A percentile compares a stretch with the other conserved stretches of the same genome.
Conservation (phyloP, 768 basidiomycete genomes). For the Russula brevipes region DNA sequence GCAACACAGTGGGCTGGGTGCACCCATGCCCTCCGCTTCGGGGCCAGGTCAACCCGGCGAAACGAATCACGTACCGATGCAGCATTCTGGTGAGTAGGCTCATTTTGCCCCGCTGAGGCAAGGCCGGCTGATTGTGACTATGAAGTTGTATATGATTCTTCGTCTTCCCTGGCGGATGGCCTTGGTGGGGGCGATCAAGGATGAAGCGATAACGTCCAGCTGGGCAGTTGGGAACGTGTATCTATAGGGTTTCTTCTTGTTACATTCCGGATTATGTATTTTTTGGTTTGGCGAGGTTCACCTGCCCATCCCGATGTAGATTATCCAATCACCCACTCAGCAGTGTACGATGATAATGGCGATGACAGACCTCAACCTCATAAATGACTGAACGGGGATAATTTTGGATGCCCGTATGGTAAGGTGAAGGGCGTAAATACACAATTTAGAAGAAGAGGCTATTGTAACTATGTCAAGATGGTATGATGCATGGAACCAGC, state of each 20-base stretch:
- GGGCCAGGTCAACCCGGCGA: slow-evolving; percentile 19
- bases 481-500: too few relatives aligned
- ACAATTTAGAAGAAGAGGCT: too few relatives aligned
- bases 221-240: background rate
- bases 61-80: slow-evolving; percentile 16
- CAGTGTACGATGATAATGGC: too few relatives aligned
- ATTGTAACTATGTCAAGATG: too few relatives aligned
- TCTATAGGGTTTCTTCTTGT: background rate
- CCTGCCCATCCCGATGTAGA: too few relatives aligned
- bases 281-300: too few relatives aligned
- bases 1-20: slow-evolving; percentile 7
- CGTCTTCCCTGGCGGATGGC: slow-evolving; percentile 23
- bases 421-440: too few relatives aligned
- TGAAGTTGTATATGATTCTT: slow-evolving; percentile 20
- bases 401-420: too few relatives aligned
- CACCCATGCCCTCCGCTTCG: slow-evolving; percentile 9
- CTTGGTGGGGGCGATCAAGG: slow-evolving; percentile 23
- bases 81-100: slow-evolving; percentile 18
- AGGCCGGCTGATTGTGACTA: background rate
- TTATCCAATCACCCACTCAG: too few relatives aligned
- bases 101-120: background rate
- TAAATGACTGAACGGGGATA: too few relatives aligned
- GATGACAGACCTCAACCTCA: too few relatives aligned
- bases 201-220: background rate
- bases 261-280: background rate